Evolutionary conservation across 306 rosid genomes (phyloP).

Genomic region (Dalbergia cochinchinensis): DNA sequence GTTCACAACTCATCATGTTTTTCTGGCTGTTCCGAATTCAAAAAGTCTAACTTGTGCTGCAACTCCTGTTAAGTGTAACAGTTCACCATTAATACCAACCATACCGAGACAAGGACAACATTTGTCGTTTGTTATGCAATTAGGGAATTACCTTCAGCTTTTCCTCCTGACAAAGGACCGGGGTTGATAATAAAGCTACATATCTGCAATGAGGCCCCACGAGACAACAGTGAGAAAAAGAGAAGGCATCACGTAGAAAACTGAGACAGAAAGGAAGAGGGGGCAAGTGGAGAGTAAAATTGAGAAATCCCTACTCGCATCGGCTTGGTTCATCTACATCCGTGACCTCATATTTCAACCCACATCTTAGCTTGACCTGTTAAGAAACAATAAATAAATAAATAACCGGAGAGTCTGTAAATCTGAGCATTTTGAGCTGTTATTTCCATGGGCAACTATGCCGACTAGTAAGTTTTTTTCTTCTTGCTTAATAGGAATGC

Average conservation of each 20-base stretch:
- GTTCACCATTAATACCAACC: slow-evolving; percentile 42
- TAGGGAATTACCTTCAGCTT: slow-evolving; percentile 74
- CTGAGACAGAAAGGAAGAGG: slow-evolving; percentile 6
- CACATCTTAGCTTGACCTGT: slow-evolving; percentile 91
- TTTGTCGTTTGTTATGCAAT: slow-evolving; percentile 3
- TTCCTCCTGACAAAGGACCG: slow-evolving; percentile 81
- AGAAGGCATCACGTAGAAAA: slow-evolving; percentile 12
- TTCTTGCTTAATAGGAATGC: slow-evolving; percentile 5
- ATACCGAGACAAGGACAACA: slow-evolving; percentile 33
- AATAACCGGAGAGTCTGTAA: slow-evolving; percentile 33
- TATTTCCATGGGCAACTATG: slow-evolving; percentile 30
- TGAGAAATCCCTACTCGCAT: slow-evolving; percentile 80
- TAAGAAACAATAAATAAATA: slow-evolving; percentile 39
- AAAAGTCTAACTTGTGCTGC: slow-evolving; percentile 71
- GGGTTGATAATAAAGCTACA: slow-evolving; percentile 84
- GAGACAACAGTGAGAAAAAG: slow-evolving; percentile 40
- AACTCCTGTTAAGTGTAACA: slow-evolving; percentile 70
- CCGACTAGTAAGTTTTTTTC: not conserved
- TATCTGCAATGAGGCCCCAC: slow-evolving; percentile 67
- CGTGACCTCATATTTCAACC: slow-evolving; percentile 81
- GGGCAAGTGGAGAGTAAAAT: not conserved
- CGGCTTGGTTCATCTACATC: slow-evolving; percentile 99
- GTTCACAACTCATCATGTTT: slow-evolving; percentile 83
- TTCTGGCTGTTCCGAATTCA: slow-evolving; percentile 76
- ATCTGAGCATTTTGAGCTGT: slow-evolving; percentile 28